Conservation (phyloP, 2,329 filamentous ascomycete species). For the Clonostachys solani region DNA sequence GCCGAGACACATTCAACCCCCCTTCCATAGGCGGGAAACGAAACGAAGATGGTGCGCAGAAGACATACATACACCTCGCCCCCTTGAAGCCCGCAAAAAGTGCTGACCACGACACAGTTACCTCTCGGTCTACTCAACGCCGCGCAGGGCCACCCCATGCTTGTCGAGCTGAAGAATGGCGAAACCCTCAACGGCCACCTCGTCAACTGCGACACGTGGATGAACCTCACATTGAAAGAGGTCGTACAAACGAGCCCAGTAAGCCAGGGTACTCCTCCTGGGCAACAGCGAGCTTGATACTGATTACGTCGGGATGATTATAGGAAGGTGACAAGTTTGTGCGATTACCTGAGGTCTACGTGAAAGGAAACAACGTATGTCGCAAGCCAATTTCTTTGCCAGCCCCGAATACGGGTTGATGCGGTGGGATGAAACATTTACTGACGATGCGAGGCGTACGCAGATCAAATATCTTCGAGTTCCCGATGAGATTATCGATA, state of each 20-base stretch:
- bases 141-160: conserved; percentile 95
- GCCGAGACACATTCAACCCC: no score
- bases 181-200: conserved; percentile 96
- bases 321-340: conserved; percentile 92
- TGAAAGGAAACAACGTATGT: conserved; percentile 90
- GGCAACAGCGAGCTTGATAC: no score
- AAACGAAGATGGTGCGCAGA: conserved; percentile 12
- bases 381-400: not conserved
- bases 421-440: not conserved
- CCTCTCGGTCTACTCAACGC: conserved; percentile 85
- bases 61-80: no score
- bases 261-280: conserved; percentile 13
- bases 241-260: conserved; percentile 92
- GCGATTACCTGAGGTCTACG: conserved; percentile 87
- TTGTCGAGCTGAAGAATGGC: conserved; percentile 95
- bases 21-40: not conserved
- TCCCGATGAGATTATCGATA: conserved; percentile 92
- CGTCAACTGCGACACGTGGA: conserved; percentile 98
- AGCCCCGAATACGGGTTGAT: not conserved
- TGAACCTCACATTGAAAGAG: conserved; percentile 97
- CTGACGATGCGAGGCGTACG: not conserved
- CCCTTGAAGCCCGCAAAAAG: not conserved
- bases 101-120: conserved; percentile 35
- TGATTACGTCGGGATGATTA: not conserved
- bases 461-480: conserved; percentile 98